Base-by-base conservation (phyloP, 1,284 basidiomycete species). In the Prillingera fragicola region DNA sequence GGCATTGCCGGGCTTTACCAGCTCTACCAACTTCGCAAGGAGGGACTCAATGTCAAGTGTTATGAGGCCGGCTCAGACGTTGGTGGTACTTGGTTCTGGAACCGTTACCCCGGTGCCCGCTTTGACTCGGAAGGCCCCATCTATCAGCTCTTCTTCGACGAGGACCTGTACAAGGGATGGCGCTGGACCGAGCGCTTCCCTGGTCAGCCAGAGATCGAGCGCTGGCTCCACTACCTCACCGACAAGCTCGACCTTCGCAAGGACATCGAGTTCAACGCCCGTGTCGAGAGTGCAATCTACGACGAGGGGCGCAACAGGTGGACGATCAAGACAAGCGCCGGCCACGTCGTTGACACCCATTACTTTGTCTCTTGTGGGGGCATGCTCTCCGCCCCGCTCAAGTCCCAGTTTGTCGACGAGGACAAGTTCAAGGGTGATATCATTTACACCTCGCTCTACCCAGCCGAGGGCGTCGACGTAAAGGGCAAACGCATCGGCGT, bases 1-100 rank as follows among this genome's bases (percentile, higher is more conserved):
- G 48, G 48, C 17, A 38, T 50, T 13, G 39, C 48, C 5, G 48
- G 48, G 23, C 48, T 50, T 27, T 50, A 50, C 36, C 43, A 45
- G 43, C 40, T 45, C 3, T 40, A 45, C 43, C 43, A 45, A 33
- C 43, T 50, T 13, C 43, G 41, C 37, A 24, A 43, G 40, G 36
- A 22, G 1, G 48, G 48, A 8, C 28, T 45, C 37, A 45, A 45
- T 22, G 28, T 36, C 3, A 24, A 17, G 9, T 15, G 13, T 17
- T 50, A 34, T 28, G 48, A 50, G 24, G 43, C 43, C 0, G 48
- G 43, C 21, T 21, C 24, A 27, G 40, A 50, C 35, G 40, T 50
- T 17, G 48, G 43, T 9, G 48, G 48, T 4, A 50, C 48, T 3
- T 50, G 48, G 48, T 50, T 38, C 43, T 50, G 48, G 48, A 50